These are phyloP conservation scores for Monosporascus ibericus DNA, from an alignment of 2,329 filamentous ascomycete species.

Conservation along the genomic window DNA sequence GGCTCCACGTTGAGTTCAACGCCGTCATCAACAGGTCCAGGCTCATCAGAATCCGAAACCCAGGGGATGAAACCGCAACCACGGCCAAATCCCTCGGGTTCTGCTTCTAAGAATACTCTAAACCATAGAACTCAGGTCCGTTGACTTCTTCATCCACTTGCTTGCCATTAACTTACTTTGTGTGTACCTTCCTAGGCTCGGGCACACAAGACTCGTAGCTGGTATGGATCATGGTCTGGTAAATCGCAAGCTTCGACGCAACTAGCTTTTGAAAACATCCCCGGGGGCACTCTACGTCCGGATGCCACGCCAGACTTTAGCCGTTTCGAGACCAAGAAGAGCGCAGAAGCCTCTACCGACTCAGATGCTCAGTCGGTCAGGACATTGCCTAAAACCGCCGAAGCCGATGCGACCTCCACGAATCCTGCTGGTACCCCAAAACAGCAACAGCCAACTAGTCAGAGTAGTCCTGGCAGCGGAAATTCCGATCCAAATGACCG, in stretches of 20 bases:
- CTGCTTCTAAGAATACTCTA: slow-evolving; percentile 6
- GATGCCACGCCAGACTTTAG: slow-evolving; percentile 41
- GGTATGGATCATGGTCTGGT: slow-evolving; percentile 58
- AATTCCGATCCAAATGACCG: slow-evolving; percentile 3
- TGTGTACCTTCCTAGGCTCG: slow-evolving; percentile 32
- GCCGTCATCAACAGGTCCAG: background rate
- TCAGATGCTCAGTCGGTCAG: slow-evolving; percentile 24
- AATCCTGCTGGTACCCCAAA: slow-evolving; percentile 23
- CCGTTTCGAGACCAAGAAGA: slow-evolving; percentile 42
- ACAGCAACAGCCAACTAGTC: slow-evolving; percentile 5
- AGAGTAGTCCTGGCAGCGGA: slow-evolving; percentile 1
- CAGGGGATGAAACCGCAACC: slow-evolving; percentile 15
- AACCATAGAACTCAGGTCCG: slow-evolving; percentile 15
- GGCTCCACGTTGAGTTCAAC: background rate
- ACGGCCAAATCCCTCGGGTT: slow-evolving; percentile 2
- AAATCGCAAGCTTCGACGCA: slow-evolving; percentile 56
- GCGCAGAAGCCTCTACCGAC: slow-evolving; percentile 24
- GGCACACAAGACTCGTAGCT: slow-evolving; percentile 43
- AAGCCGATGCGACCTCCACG: slow-evolving; percentile 16
- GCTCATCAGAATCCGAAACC: slow-evolving; percentile 4
- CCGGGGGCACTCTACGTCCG: slow-evolving; percentile 47
- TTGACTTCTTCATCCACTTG: background rate
- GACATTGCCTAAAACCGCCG: slow-evolving; percentile 24
- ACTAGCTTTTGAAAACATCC: slow-evolving; percentile 54
- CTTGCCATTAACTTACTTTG: background rate